These are phyloP conservation scores for Sarocladiaceae sp. DNA, from an alignment of 2,329 filamentous ascomycete species.

Conservation along the genomic window DNA sequence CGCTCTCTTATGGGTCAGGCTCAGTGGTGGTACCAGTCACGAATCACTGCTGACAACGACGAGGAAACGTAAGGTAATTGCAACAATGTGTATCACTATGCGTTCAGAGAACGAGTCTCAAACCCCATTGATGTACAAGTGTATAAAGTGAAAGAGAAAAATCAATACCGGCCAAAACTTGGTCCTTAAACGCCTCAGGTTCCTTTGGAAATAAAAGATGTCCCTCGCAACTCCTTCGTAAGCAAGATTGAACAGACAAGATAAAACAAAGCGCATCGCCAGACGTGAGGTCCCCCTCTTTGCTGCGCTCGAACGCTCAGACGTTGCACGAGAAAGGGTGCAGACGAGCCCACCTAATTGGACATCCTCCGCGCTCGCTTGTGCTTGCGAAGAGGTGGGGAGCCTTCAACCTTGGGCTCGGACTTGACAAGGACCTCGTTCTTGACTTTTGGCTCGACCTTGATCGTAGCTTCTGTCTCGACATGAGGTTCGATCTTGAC, in stretches of 20 bases:
- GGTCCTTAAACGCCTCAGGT: slow-evolving; percentile 5
- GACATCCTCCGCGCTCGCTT: too few relatives aligned
- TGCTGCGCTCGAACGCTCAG: not conserved
- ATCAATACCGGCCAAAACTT: not conserved
- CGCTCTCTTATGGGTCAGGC: too few relatives aligned
- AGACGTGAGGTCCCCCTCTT: not conserved
- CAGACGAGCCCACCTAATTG: too few relatives aligned
- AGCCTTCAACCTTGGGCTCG: too few relatives aligned
- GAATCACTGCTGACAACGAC: too few relatives aligned
- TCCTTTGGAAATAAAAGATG: slow-evolving; percentile 7
- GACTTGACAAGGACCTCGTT: too few relatives aligned
- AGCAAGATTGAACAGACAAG: slow-evolving; percentile 2
- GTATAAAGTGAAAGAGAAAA: slow-evolving; percentile 3
- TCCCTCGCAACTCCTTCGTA: slow-evolving; percentile 9
- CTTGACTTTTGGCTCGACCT: too few relatives aligned
- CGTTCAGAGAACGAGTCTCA: slow-evolving; percentile 8
- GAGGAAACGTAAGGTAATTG: too few relatives aligned
- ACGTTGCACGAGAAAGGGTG: not conserved
- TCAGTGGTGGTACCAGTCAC: too few relatives aligned
- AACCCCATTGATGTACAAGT: slow-evolving; percentile 9
- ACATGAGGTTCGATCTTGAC: too few relatives aligned
- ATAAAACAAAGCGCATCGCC: not conserved
- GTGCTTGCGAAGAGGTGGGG: too few relatives aligned
- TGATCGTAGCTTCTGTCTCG: too few relatives aligned
- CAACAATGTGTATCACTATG: slow-evolving; percentile 8